These are phyloP conservation scores for Taiozyma onychis DNA, from an alignment of 1,139 yeast species.

Conservation along the genomic window DNA sequence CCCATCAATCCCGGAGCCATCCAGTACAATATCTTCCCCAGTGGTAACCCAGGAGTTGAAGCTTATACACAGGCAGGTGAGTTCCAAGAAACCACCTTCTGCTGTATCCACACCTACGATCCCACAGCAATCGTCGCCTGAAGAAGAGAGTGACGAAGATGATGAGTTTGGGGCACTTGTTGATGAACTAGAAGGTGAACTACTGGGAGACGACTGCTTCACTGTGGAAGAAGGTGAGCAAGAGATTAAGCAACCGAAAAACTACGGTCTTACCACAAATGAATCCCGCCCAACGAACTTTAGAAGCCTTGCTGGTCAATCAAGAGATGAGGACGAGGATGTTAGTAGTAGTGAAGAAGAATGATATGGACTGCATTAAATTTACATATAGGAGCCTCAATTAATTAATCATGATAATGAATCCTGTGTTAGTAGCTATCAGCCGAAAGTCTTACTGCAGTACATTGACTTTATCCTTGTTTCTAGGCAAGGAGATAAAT, in stretches of 20 bases:
- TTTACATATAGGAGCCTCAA: background rate
- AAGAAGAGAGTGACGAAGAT: conserved; percentile 3
- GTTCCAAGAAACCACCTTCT: conserved; percentile 18
- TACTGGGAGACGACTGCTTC: conserved; percentile 12
- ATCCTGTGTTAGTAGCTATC: too few species aligned
- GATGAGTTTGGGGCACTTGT: conserved; percentile 18
- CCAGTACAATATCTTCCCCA: conserved; percentile 1
- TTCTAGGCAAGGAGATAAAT: too few species aligned
- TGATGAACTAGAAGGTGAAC: conserved; percentile 21
- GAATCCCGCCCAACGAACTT: conserved; percentile 16
- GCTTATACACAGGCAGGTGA: conserved; percentile 3
- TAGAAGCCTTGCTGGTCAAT: conserved; percentile 18
- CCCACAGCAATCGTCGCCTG: conserved; percentile 1
- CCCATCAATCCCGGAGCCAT: conserved; percentile 1
- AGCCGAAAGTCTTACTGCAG: background rate
- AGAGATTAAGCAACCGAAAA: background rate
- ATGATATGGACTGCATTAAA: conserved; percentile 1
- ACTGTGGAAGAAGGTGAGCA: conserved; percentile 13
- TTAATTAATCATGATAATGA: background rate
- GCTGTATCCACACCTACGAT: conserved; percentile 10
- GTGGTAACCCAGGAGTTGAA: conserved; percentile 2
- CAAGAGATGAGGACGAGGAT: conserved; percentile 17
- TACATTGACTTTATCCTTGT: too few species aligned
- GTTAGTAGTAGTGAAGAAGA: conserved; percentile 22
- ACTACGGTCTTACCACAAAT: background rate